phyloP scores from a whole-genome alignment of 179 eudicot species.

The Beta lomatogona region DNA sequence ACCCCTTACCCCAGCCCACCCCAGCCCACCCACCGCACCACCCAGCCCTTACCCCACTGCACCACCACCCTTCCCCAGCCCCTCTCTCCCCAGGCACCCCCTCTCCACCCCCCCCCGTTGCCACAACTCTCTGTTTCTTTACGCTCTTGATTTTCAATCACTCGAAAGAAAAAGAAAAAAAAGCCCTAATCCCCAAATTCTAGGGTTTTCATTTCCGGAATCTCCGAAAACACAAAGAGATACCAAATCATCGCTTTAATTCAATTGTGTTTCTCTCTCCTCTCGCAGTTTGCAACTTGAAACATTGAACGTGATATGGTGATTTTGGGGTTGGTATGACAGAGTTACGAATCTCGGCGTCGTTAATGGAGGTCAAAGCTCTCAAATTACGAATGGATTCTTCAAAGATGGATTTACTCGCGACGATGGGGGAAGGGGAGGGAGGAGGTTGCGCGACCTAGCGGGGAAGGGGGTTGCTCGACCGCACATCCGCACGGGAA shows the following conservation, averaged over 20 bases:
- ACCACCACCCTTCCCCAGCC: too few relatives aligned
- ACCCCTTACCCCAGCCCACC: too few relatives aligned
- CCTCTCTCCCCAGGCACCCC: too few relatives aligned
- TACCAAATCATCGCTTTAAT: not conserved
- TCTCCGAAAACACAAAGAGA: too few relatives aligned
- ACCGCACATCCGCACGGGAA: too few relatives aligned
- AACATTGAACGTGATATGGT: slow-evolving; percentile 28
- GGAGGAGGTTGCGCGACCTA: too few relatives aligned
- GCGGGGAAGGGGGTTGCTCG: too few relatives aligned
- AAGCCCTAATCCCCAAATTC: slow-evolving; percentile 16
- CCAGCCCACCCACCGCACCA: too few relatives aligned
- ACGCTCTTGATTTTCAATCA: not conserved
- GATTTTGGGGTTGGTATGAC: slow-evolving; percentile 34
- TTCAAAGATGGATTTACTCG: slow-evolving; percentile 37
- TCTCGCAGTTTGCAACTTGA: not conserved
- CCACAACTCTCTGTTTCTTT: not conserved
- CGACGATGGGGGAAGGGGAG: too few relatives aligned
- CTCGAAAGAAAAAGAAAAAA: too few relatives aligned
- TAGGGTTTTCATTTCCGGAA: slow-evolving; percentile 14
- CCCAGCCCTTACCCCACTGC: too few relatives aligned
- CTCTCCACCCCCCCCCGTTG: too few relatives aligned
- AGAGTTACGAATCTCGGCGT: not conserved
- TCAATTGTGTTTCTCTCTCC: not conserved
- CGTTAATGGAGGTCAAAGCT: slow-evolving; percentile 34
- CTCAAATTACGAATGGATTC: slow-evolving; percentile 26